These are phyloP conservation scores for Anthracocystis setariae DNA, from an alignment of 1,284 basidiomycete genomes.

Conservation along the genomic window DNA sequence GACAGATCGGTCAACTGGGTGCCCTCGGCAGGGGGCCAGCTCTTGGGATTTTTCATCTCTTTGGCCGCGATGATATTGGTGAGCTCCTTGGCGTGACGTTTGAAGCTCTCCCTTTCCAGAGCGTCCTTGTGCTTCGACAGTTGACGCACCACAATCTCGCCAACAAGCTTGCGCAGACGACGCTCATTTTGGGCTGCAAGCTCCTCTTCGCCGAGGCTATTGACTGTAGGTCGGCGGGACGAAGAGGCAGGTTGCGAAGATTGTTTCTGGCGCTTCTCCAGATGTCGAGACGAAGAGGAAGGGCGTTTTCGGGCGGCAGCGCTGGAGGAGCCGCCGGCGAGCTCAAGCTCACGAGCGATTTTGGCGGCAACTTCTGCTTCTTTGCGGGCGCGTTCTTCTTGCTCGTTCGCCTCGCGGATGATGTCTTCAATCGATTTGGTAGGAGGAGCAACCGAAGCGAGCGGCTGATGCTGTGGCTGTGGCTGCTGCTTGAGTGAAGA, in stretches of 20 bases:
- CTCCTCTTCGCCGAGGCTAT: slow-evolving; percentile 12
- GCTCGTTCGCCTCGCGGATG: slow-evolving; percentile 63
- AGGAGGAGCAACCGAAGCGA: slow-evolving; percentile 16
- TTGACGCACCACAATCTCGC: slow-evolving; percentile 85
- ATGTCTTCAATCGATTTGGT: slow-evolving; percentile 63
- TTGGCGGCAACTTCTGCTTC: slow-evolving; percentile 44
- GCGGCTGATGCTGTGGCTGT: slow-evolving; percentile 18
- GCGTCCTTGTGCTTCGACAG: slow-evolving; percentile 88
- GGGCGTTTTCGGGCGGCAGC: slow-evolving; percentile 33
- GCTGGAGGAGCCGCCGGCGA: slow-evolving; percentile 12
- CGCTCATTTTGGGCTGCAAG: slow-evolving; percentile 42
- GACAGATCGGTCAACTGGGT: slow-evolving; percentile 70
- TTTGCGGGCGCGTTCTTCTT: slow-evolving; percentile 50
- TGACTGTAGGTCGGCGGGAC: slow-evolving; percentile 6
- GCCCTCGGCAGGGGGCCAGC: slow-evolving; percentile 72
- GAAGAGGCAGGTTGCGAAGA: slow-evolving; percentile 18
- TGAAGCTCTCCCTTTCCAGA: slow-evolving; percentile 87
- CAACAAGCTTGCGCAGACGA: slow-evolving; percentile 80
- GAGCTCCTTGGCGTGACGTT: slow-evolving; percentile 92
- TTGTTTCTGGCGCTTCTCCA: slow-evolving; percentile 45
- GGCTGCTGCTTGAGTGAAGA: slow-evolving; percentile 42
- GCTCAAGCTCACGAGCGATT: slow-evolving; percentile 32
- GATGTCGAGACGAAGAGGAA: slow-evolving; percentile 28
- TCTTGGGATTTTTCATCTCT: slow-evolving; percentile 78
- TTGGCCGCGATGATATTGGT: slow-evolving; percentile 85